Conservation (phyloP, 495 filamentous ascomycete genomes). For the Chaetomium tenue region DNA sequence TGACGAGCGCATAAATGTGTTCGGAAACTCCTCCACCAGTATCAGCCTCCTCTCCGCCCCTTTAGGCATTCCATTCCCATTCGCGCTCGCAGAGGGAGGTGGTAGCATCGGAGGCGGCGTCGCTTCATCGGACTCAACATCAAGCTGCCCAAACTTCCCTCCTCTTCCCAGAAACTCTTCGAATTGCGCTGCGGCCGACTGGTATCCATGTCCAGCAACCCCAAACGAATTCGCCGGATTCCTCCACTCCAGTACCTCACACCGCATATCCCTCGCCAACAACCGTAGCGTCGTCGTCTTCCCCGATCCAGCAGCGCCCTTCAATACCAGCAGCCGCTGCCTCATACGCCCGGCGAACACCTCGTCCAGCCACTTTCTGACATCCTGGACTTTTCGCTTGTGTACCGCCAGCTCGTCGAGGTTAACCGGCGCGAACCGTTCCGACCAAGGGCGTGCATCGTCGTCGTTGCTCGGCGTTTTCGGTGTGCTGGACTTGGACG, state of each 20-base stretch:
- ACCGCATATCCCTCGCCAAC: slow-evolving; percentile 67
- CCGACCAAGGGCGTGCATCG: slow-evolving; percentile 74
- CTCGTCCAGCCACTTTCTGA: slow-evolving; percentile 73
- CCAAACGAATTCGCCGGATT: slow-evolving; percentile 68
- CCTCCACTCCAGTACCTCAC: slow-evolving; percentile 84
- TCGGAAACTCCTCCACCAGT: slow-evolving; percentile 92
- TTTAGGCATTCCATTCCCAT: slow-evolving; percentile 1
- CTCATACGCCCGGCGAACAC: slow-evolving; percentile 62
- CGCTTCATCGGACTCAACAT: slow-evolving; percentile 49
- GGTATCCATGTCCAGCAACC: slow-evolving; percentile 49
- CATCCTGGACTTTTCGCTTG: slow-evolving; percentile 87
- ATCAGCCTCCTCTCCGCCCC: slow-evolving; percentile 54
- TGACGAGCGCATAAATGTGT: slow-evolving; percentile 67
- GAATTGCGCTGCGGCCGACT: slow-evolving; percentile 72
- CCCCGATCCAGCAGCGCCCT: slow-evolving; percentile 86
- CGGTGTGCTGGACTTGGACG: not conserved
- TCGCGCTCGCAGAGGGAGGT: not conserved
- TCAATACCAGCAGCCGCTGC: slow-evolving; percentile 76
- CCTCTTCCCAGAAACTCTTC: slow-evolving; percentile 84
- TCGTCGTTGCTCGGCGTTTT: slow-evolving; percentile 27
- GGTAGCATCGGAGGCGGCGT: slow-evolving; percentile 24
- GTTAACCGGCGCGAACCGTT: slow-evolving; percentile 69
- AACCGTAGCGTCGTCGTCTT: slow-evolving; percentile 85
- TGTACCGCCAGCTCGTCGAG: slow-evolving; percentile 88
- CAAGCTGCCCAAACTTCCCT: slow-evolving; percentile 73